phyloP scores from a whole-genome alignment of 306 rosid genomes.

The Dryas octopetala region DNA sequence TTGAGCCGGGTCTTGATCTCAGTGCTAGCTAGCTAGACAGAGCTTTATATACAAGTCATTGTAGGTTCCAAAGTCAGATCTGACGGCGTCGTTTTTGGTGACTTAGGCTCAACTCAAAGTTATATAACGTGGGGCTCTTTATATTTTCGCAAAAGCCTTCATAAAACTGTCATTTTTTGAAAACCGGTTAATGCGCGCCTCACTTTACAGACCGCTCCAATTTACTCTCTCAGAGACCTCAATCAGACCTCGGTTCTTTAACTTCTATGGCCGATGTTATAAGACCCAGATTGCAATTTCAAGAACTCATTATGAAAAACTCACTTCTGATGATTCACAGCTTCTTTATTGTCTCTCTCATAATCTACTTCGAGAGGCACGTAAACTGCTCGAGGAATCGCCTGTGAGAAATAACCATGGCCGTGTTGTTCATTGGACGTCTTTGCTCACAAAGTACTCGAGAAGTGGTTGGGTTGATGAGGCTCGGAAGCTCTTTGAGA shows the following conservation, averaged over 20 bases:
- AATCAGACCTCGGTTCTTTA: neutral
- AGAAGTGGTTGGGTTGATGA: constrained; percentile 39
- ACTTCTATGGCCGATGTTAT: constrained; percentile 12
- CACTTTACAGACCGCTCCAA: constrained; percentile 19
- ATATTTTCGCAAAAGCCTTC: neutral
- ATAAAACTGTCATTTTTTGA: neutral
- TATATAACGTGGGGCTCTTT: neutral
- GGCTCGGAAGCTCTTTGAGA: constrained; percentile 59
- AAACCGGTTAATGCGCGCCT: constrained; percentile 38
- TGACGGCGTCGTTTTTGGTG: neutral
- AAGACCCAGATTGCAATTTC: constrained; percentile 19
- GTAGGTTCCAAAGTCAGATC: neutral
- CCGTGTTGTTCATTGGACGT: constrained; percentile 54
- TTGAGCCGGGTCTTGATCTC: constrained; percentile 3
- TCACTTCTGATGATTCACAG: constrained; percentile 36
- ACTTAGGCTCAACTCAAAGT: too few species aligned
- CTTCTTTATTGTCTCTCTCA: constrained; percentile 41
- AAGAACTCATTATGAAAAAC: constrained; percentile 16
- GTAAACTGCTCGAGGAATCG: constrained; percentile 36
- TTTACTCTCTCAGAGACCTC: neutral
- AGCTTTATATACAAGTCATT: neutral
- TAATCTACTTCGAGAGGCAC: constrained; percentile 44
- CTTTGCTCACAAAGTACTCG: constrained; percentile 45
- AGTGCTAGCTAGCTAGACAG: neutral
- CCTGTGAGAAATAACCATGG: constrained; percentile 32